Percentiles rank a stretch among this genome's conserved stretches.
Evolutionary conservation across 768 basidiomycete species (phyloP).

Genomic region (Tricholoma saponaceum): DNA sequence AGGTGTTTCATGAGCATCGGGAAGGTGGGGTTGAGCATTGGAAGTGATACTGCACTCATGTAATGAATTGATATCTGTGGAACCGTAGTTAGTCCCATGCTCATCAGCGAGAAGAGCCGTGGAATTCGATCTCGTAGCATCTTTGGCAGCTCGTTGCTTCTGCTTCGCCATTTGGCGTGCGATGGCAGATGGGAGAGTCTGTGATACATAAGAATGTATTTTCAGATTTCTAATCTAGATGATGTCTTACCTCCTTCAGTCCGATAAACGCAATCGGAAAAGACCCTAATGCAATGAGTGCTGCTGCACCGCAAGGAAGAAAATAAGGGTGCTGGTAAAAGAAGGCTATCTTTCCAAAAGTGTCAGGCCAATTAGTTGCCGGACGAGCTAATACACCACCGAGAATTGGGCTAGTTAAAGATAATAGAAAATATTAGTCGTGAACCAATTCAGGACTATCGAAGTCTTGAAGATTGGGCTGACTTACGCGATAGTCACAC

Average conservation of each 20-base stretch:
- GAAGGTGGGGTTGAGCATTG: not conserved
- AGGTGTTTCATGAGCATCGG: slow-evolving; percentile 4
- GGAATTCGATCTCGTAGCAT: slow-evolving; percentile 1
- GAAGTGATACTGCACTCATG: slow-evolving; percentile 4
- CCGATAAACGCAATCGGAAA: slow-evolving; percentile 17
- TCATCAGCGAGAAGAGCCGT: slow-evolving; percentile 8
- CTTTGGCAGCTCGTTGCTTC: slow-evolving; percentile 1
- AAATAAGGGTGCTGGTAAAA: slow-evolving; percentile 32
- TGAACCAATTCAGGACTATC: too few species aligned
- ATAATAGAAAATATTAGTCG: not conserved
- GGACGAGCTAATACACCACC: slow-evolving; percentile 31
- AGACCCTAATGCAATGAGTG: slow-evolving; percentile 15
- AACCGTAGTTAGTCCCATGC: slow-evolving; percentile 8
- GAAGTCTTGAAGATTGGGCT: not conserved
- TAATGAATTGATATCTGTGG: not conserved
- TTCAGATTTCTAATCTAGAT: not conserved
- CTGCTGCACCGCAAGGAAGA: slow-evolving; percentile 23
- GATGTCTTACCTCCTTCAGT: slow-evolving; percentile 22
- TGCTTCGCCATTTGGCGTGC: slow-evolving; percentile 8
- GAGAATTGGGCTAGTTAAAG: slow-evolving; percentile 12
- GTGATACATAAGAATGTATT: not conserved
- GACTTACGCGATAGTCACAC: slow-evolving; percentile 21
- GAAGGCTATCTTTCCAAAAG: slow-evolving; percentile 23
- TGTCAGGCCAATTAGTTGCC: slow-evolving; percentile 23
- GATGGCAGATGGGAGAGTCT: slow-evolving; percentile 31